Evolutionary conservation across 495 filamentous ascomycete species (phyloP).

Genomic region (Clavariopsis aquatica): DNA sequence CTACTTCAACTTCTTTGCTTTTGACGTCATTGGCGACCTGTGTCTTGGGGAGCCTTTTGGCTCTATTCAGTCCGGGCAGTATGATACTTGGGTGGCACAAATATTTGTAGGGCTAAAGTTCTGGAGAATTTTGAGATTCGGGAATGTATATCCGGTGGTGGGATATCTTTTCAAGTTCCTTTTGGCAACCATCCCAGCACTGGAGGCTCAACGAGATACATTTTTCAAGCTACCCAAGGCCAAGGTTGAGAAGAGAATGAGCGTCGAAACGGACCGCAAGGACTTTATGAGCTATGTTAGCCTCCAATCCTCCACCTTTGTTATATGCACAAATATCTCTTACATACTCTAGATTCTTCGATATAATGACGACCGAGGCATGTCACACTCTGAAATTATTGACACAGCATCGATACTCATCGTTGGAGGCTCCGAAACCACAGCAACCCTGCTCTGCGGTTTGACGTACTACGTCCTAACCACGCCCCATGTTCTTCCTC

Average conservation of each 20-base stretch:
- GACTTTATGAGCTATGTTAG: constrained; percentile 21
- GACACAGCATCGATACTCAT: constrained; percentile 38
- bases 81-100: constrained; percentile 16
- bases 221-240: constrained; percentile 3
- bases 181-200: background rate
- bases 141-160: constrained; percentile 8
- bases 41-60: constrained; percentile 25
- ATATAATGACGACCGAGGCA: constrained; percentile 5
- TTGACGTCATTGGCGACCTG: constrained; percentile 30
- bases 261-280: constrained; percentile 20
- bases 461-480: constrained; percentile 54
- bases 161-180: constrained; percentile 12
- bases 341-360: background rate
- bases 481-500: constrained; percentile 43
- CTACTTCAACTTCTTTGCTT: constrained; percentile 22
- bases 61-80: constrained; percentile 9
- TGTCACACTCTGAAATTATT: constrained; percentile 13
- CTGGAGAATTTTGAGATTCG: constrained; percentile 6
- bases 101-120: constrained; percentile 26
- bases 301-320: background rate
- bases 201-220: constrained; percentile 5
- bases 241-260: constrained; percentile 12
- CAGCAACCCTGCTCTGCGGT: constrained; percentile 52
- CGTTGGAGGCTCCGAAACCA: constrained; percentile 61
- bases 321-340: background rate